Base-by-base conservation (phyloP, 2,329 filamentous ascomycete species). In the Leptodontidium sp. region DNA sequence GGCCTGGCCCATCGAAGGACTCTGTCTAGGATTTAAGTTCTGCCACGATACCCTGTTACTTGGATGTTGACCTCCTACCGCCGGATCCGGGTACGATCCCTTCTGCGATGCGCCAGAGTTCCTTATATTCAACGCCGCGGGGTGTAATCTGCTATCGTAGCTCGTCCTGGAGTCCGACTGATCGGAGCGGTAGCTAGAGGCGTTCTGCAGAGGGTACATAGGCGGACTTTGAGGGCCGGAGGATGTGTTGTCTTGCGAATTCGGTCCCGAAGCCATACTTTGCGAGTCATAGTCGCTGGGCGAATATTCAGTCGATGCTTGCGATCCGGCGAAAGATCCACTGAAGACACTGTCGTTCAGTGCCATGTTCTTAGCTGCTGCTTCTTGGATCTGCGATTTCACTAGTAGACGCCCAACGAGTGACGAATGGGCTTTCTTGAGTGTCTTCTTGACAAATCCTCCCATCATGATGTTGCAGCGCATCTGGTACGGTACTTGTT, bases 371-470 rank as follows among this genome's bases (percentile, higher is more conserved):
- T 67, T 68, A 7, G 55, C n/a, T 1, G 71, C 64, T 2, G 70
- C 71, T 52, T 71, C 71, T 21, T 68, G 67, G 29, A 77, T 73
- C 68, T 84, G 80, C 0, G 86, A 84, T 69, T 86, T 87, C 68
- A 82, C 81, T 32, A 87, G 79, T 8, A 93, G 80, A n/a, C 85
- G 81, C 3, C 91, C 88, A 2, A 95, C 91, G 4, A 97, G 84
- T 2, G 86, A 83, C 11, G 84, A 85, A 75, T 97, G 93, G 0
- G 92, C 88, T 76, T 91, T 92, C 75, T 92, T 92, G 57, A 97
- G 85, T 15, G 92, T 96, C 81, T 89, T 92, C 83, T 92, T 94
- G 68, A 97, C 91, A 76, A 97, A 97, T 8, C 82, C 81, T 0
- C 89, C 85, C 82, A 96, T 87, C 71, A 96, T 82, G 68, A 93